These are phyloP conservation scores for Chlamydomonas urium DNA, from an alignment of 139 green algal species.

Conservation along the genomic window DNA sequence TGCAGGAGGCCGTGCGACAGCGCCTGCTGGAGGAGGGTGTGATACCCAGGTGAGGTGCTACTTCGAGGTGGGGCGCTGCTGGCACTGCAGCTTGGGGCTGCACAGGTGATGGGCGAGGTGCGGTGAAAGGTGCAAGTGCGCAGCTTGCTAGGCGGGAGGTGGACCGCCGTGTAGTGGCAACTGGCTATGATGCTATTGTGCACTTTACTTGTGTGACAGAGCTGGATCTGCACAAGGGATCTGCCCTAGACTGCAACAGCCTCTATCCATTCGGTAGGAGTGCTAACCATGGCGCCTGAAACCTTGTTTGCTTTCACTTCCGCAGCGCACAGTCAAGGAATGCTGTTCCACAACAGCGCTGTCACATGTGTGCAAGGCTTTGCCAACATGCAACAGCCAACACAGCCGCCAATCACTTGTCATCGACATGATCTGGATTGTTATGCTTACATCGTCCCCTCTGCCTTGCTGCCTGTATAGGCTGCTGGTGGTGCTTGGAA, in stretches of 20 bases:
- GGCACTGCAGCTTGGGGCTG: too few species aligned
- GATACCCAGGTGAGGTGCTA: not conserved
- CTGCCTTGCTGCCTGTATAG: not conserved
- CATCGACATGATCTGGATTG: not conserved
- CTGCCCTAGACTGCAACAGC: too few species aligned
- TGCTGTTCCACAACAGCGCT: not conserved
- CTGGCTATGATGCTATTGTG: not conserved
- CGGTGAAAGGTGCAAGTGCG: not conserved
- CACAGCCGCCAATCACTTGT: too few species aligned
- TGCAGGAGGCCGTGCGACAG: slow-evolving; percentile 10
- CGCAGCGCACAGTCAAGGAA: too few species aligned
- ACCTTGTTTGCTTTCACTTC: too few species aligned
- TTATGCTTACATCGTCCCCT: not conserved
- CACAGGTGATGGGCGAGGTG: not conserved
- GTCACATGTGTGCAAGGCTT: not conserved
- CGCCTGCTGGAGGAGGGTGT: slow-evolving; percentile 4
- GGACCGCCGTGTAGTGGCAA: not conserved
- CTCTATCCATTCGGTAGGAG: too few species aligned
- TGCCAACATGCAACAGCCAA: not conserved
- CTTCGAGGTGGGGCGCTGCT: too few species aligned
- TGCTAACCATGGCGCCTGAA: too few species aligned
- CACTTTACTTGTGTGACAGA: too few species aligned
- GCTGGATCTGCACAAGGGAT: too few species aligned
- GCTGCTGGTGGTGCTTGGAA: too few species aligned
- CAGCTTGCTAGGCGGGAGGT: not conserved